Evolutionary conservation across 495 filamentous ascomycete genomes (phyloP).

Genomic region (Podospora pseudoanserina): DNA sequence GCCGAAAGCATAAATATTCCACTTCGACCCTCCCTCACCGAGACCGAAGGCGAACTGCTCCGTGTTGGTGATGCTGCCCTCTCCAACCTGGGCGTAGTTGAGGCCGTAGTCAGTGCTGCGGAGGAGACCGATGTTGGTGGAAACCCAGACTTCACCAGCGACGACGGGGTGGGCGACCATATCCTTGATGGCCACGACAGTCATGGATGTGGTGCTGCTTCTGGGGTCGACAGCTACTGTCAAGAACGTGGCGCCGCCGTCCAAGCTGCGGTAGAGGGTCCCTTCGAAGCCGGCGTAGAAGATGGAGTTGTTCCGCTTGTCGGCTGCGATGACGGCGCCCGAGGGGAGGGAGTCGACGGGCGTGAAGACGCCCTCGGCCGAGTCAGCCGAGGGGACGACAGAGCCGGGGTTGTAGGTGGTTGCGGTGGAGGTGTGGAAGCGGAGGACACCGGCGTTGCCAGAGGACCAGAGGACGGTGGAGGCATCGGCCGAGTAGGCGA

Average conservation of each 20-base stretch:
- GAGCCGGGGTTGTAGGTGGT: slow-evolving; percentile 51
- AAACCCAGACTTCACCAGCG: slow-evolving; percentile 52
- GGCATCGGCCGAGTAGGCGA: slow-evolving; percentile 52
- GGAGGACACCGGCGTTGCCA: slow-evolving; percentile 37
- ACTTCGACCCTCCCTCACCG: slow-evolving; percentile 30
- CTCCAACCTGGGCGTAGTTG: slow-evolving; percentile 41
- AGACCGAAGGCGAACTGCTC: slow-evolving; percentile 46
- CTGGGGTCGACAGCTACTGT: slow-evolving; percentile 9
- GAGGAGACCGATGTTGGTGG: slow-evolving; percentile 53
- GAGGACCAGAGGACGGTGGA: slow-evolving; percentile 52
- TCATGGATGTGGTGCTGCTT: slow-evolving; percentile 33
- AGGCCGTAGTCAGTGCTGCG: slow-evolving; percentile 48
- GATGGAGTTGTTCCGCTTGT: slow-evolving; percentile 49
- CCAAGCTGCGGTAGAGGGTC: slow-evolving; percentile 46
- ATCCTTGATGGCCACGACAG: slow-evolving; percentile 39
- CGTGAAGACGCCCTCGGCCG: slow-evolving; percentile 41
- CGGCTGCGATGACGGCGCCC: slow-evolving; percentile 46
- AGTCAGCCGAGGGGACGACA: slow-evolving; percentile 37
- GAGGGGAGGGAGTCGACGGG: slow-evolving; percentile 44
- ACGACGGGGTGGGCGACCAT: slow-evolving; percentile 48
- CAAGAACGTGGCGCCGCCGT: slow-evolving; percentile 46
- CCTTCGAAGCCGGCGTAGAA: slow-evolving; percentile 51
- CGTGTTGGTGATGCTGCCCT: slow-evolving; percentile 35
- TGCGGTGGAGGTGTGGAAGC: slow-evolving; percentile 46
- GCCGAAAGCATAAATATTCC: slow-evolving; percentile 52